Conservation (phyloP, 2,329 filamentous ascomycete species). For the Fusarium sp. region DNA sequence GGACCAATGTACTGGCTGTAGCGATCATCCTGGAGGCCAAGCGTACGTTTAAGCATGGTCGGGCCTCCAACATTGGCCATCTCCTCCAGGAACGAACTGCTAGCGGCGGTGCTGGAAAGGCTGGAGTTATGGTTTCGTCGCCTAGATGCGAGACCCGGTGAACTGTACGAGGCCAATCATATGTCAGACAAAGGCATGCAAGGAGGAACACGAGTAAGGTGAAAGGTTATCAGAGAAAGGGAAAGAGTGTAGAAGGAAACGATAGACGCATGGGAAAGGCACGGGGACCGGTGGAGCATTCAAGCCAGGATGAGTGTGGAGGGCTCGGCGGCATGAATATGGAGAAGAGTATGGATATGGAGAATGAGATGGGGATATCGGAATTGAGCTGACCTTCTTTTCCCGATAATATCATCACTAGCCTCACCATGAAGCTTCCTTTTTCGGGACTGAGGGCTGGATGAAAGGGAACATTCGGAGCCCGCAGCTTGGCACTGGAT, state of each 20-base stretch:
- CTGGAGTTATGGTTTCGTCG: conserved; percentile 66
- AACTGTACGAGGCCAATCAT: conserved; percentile 63
- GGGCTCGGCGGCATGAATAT: conserved; percentile 20
- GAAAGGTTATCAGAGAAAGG: conserved; percentile 31
- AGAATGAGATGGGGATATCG: conserved; percentile 16
- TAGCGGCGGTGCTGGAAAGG: conserved; percentile 70
- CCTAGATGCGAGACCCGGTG: conserved; percentile 63
- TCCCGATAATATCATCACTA: conserved; percentile 68
- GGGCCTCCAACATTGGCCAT: conserved; percentile 77
- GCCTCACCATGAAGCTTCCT: conserved; percentile 77
- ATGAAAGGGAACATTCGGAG: conserved; percentile 81
- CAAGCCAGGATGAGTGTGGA: conserved; percentile 34
- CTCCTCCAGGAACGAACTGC: conserved; percentile 73
- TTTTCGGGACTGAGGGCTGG: conserved; percentile 82
- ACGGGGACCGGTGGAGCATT: conserved; percentile 28
- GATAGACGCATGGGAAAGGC: conserved; percentile 36
- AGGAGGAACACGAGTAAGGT: conserved; percentile 37
- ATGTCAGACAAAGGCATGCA: conserved; percentile 54
- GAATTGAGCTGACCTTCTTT: conserved; percentile 71
- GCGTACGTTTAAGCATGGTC: conserved; percentile 72
- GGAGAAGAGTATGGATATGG: conserved; percentile 24
- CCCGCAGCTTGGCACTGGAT: conserved; percentile 81
- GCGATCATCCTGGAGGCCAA: conserved; percentile 80
- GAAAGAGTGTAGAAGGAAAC: conserved; percentile 30
- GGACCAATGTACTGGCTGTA: conserved; percentile 87